Evolutionary conservation across 495 filamentous ascomycete genomes (phyloP), one percentile per base, ranked within the genome.

Genomic region (Aspergillus funiculosus): DNA sequence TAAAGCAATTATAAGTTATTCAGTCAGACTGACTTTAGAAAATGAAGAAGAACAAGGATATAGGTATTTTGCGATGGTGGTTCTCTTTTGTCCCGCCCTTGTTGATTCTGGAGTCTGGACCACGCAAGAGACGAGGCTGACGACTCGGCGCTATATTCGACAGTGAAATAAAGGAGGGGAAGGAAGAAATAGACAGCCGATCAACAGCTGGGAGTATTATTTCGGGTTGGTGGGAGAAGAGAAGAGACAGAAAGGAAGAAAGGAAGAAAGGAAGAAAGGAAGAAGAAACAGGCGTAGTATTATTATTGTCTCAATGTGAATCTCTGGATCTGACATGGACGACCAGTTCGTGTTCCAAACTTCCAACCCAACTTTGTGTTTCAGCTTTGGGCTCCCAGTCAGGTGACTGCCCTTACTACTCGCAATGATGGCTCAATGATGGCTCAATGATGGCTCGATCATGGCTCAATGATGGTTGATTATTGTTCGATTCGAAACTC

Each of bases 81-180:
- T 21, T 24, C 18, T 38, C 31, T 40, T 17, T 14, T 21, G 35
- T 38, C 17, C 35, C 35, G 45, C 39, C 20, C 28, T 41, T 17
- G 37, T 21, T 14, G 21, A 24, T 15, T 14, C 34, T 30, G 15
- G 13, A 48, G 46, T 30, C 45, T 48, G 45, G 36, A 41, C 46
- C 37, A 35, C 38, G 15, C 25, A 10, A 29, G 36, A 21, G 26
- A 39, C 34, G 37, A 47, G 44, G 27, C 44, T 47, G 44, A 20
- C 35, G 35, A 47, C 32, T 27, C 22, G 29, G 37, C 27, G 29
- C 24, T 45, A 45, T 43, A 15, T 31, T n/a, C 28, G 29, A 13
- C 15, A 29, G 41, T 41, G 20, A 36, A 41, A 9, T 20, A 22
- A 25, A 31, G 18, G 28, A 17, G 28, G 19, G 37, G 20, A 32